These are phyloP conservation scores for Leccinum rimulosum DNA, from an alignment of 768 basidiomycete genomes.

Conservation along the genomic window DNA sequence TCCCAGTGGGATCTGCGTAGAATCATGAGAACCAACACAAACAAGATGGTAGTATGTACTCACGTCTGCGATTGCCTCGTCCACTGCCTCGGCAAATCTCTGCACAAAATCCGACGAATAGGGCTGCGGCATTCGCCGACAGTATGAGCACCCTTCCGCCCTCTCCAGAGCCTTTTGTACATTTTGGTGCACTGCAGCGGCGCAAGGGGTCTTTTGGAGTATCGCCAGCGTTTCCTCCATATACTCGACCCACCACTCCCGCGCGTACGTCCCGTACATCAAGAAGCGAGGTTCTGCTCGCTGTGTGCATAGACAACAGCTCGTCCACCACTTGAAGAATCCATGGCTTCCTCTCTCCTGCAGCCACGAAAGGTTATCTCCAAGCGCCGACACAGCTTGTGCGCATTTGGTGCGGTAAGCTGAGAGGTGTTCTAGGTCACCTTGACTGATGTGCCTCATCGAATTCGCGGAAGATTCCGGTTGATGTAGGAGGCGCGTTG, in stretches of 20 bases:
- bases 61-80: conserved; percentile 19
- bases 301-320: conserved; percentile 23
- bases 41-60: conserved; percentile 3
- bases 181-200: conserved; percentile 14
- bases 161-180: conserved; percentile 17
- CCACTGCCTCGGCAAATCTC: conserved; percentile 23
- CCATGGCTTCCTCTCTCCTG: conserved; percentile 21
- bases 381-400: conserved; percentile 18
- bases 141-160: conserved; percentile 20
- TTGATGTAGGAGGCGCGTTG: conserved; percentile 24
- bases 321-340: conserved; percentile 31
- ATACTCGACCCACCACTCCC: conserved; percentile 33
- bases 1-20: conserved; percentile 18
- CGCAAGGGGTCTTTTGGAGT: conserved; percentile 26
- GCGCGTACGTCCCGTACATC: conserved; percentile 25
- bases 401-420: conserved; percentile 22
- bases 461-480: conserved; percentile 5
- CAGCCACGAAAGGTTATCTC: conserved; percentile 22
- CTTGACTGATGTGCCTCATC: conserved; percentile 5
- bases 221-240: conserved; percentile 25
- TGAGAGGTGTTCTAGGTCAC: conserved; percentile 14
- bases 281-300: conserved; percentile 25
- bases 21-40: background rate
- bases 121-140: conserved; percentile 15
- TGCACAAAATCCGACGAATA: conserved; percentile 24